Evolutionary conservation across 371 early-diverging fungal species (phyloP), one percentile per base, ranked within the genome.

Genomic region (Rhizopus stolonifer): DNA sequence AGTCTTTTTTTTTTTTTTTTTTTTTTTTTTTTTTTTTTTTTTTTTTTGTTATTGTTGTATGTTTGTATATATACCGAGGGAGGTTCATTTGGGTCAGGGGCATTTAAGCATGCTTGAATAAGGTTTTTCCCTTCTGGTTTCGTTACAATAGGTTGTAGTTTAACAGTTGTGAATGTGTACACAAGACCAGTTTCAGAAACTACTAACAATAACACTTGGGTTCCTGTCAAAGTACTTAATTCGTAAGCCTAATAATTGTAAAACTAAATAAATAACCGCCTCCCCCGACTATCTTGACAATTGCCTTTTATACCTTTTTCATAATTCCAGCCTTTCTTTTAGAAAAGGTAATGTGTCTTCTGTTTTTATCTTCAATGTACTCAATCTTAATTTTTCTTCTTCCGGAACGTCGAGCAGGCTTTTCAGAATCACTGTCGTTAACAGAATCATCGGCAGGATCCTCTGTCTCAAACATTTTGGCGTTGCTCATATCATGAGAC

Each of bases 241-340:
- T 99, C 99, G 64, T 92, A 96, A 0, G 99, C 99, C 88, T 93
- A 61, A 21, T 1, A 25, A 24, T 39, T 38, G 23, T 23, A n/a
- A 17, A 29, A 10, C 10, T 7, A 22, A 9, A 43, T 22, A 21
- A 31, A 4, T 22, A 23, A 39, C 14, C 22, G 17, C 3, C 13
- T 38, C 21, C 42, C n/a, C n/a, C n/a, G n/a, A n/a, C n/a, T n/a
- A 42, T 42, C 42, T 42, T 42, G 42, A 9, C 11, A 42, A 38
- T 42, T 42, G 7, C 42, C 21, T 9, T 19, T 17, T 54, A 42
- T 52, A 85, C 91, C 85, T 98, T 99, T 74, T 99, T 99, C 97
- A 99, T 96, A 62, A 99, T 93, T 38, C 99, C 99, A 25, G 96
- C 94, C 72, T 98, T 99, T 69, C 99, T 83, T 73, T 99, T 99